Conservation (phyloP, 352 stramenopile species). For the Globisporangium heterothallicum region DNA sequence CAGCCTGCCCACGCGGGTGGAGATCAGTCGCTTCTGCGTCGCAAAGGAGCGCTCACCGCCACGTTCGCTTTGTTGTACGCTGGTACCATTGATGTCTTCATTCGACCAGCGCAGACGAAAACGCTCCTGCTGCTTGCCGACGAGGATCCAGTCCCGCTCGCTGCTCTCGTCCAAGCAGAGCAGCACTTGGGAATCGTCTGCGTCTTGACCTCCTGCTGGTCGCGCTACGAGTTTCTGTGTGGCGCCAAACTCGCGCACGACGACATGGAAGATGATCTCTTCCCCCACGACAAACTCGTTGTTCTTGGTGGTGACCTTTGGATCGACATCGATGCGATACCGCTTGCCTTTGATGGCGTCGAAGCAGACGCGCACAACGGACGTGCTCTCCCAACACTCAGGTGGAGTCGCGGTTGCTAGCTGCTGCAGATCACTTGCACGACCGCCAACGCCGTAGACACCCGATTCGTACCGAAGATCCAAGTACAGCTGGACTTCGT, state of each 20-base stretch:
- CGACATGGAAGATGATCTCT: slow-evolving; percentile 42
- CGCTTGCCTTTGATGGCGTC: slow-evolving; percentile 18
- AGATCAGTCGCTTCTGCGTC: slow-evolving; percentile 42
- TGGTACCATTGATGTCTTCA: too few relatives aligned
- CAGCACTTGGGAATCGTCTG: slow-evolving; percentile 12
- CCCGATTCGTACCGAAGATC: slow-evolving; percentile 9
- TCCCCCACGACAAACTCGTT: slow-evolving; percentile 25
- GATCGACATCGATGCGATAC: slow-evolving; percentile 41
- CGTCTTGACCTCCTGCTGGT: neutral
- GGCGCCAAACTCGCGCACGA: slow-evolving; percentile 21
- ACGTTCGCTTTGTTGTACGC: slow-evolving; percentile 1
- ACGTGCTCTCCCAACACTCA: slow-evolving; percentile 8
- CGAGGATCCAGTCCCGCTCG: slow-evolving; percentile 59
- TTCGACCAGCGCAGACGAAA: slow-evolving; percentile 21
- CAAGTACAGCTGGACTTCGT: slow-evolving; percentile 6
- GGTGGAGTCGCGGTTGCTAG: neutral
- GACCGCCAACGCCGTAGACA: neutral
- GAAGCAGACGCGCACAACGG: slow-evolving; percentile 26
- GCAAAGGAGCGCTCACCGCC: slow-evolving; percentile 15
- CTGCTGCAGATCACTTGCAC: neutral
- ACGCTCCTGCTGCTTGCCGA: slow-evolving; percentile 56
- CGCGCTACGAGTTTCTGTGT: slow-evolving; percentile 6
- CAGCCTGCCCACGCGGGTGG: slow-evolving; percentile 37
- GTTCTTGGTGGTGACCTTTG: slow-evolving; percentile 11
- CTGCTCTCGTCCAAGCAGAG: slow-evolving; percentile 49